Evolutionary conservation across 2,329 filamentous ascomycete species (phyloP).

Genomic region (Penicillium sp.): DNA sequence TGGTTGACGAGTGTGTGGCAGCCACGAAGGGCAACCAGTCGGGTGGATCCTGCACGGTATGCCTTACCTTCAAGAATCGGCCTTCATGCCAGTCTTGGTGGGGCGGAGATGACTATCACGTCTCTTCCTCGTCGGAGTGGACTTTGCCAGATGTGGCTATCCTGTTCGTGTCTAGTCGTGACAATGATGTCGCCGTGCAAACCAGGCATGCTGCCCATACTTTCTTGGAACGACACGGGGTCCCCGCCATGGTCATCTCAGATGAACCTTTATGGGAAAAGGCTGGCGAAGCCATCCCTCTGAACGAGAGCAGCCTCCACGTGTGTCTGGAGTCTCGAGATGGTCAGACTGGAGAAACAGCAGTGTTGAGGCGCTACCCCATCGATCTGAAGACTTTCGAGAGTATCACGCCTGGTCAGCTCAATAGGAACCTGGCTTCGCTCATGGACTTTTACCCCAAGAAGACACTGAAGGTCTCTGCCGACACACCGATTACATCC

Average conservation of each 20-base stretch:
- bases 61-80: constrained; percentile 41
- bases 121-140: constrained; percentile 44
- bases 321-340: constrained; percentile 44
- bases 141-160: constrained; percentile 48
- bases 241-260: constrained; percentile 47
- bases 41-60: constrained; percentile 33
- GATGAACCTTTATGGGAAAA: constrained; percentile 44
- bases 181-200: constrained; percentile 27
- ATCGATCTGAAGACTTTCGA: constrained; percentile 50
- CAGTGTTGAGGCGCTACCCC: constrained; percentile 41
- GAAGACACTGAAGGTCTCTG: constrained; percentile 20
- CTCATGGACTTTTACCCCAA: constrained; percentile 35
- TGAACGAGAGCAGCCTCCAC: constrained; percentile 45
- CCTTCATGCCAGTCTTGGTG: constrained; percentile 39
- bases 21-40: constrained; percentile 29
- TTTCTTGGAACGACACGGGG: constrained; percentile 45
- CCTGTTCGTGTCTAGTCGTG: constrained; percentile 42
- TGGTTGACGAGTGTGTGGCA: constrained; percentile 48
- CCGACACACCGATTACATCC: constrained; percentile 10
- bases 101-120: constrained; percentile 37
- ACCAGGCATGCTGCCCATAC: constrained; percentile 36
- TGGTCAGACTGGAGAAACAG: constrained; percentile 32
- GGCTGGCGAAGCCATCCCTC: constrained; percentile 32
- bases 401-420: constrained; percentile 46
- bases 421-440: constrained; percentile 49